These are phyloP conservation scores for Boletellus ananiceps DNA, from an alignment of 768 basidiomycete species.

Conservation along the genomic window DNA sequence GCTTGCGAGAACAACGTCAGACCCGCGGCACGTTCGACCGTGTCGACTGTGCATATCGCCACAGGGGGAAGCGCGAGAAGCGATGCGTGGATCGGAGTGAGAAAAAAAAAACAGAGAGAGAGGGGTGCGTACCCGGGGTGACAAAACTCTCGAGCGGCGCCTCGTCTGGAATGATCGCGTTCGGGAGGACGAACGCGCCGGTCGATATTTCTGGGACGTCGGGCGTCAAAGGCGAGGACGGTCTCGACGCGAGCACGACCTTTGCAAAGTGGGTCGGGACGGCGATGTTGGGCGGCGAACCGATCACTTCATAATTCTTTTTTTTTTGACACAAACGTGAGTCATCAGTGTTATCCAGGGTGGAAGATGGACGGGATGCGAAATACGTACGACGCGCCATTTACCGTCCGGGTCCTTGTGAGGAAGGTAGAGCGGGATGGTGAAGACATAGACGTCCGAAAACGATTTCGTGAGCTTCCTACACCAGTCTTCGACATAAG, in stretches of 20 bases:
- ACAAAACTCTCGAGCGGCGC: conserved; percentile 76
- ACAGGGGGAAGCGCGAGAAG: not conserved
- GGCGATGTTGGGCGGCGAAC: conserved; percentile 80
- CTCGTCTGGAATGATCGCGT: conserved; percentile 85
- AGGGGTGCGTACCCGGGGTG: conserved; percentile 56
- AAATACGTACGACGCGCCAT: conserved; percentile 80
- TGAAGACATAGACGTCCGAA: conserved; percentile 95
- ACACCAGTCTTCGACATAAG: conserved; percentile 95
- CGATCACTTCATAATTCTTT: conserved; percentile 93
- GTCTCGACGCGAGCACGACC: conserved; percentile 77
- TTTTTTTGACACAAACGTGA: not conserved
- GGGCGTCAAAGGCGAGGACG: conserved; percentile 67
- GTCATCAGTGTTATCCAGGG: not conserved
- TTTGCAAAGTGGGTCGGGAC: conserved; percentile 99
- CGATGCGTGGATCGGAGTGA: not conserved
- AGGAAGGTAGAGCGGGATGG: conserved; percentile 94
- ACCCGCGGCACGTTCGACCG: conserved; percentile 87
- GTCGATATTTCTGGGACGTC: conserved; percentile 72
- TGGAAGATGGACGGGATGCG: not conserved
- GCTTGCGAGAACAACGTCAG: conserved; percentile 81
- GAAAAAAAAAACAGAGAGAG: not conserved
- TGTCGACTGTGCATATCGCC: conserved; percentile 57
- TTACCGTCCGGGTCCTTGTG: conserved; percentile 83
- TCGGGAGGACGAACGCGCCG: conserved; percentile 95
- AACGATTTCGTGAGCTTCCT: conserved; percentile 82